Evolutionary conservation across 331 rosid genomes (phyloP).

Genomic region (Telfairia occidentalis): DNA sequence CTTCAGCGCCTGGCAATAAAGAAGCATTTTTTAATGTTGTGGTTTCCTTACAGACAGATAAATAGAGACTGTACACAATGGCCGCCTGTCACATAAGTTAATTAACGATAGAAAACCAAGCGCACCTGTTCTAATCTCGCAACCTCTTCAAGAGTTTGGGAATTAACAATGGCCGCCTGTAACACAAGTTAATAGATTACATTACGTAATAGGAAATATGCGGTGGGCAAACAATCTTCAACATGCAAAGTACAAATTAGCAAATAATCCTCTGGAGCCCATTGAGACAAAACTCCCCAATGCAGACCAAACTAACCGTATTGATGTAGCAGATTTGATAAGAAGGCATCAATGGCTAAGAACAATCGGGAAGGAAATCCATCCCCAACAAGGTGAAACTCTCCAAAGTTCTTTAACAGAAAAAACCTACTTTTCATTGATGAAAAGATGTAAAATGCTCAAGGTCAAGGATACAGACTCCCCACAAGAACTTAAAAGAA

Average conservation of each 20-base stretch:
- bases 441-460: too few relatives aligned
- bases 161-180: slow-evolving; percentile 97
- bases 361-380: too few relatives aligned
- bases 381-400: too few relatives aligned
- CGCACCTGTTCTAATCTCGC: slow-evolving; percentile 94
- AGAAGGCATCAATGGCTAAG: not conserved
- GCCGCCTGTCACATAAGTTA: too few relatives aligned
- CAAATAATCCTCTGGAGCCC: not conserved
- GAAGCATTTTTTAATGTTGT: not conserved
- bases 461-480: too few relatives aligned
- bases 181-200: not conserved
- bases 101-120: slow-evolving; percentile 14
- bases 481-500: too few relatives aligned
- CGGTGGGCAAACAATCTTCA: not conserved
- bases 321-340: not conserved
- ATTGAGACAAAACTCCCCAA: not conserved
- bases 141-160: slow-evolving; percentile 95
- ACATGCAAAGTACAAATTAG: not conserved
- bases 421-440: too few relatives aligned
- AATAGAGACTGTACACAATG: too few relatives aligned
- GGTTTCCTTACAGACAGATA: not conserved
- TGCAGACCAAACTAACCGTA: not conserved
- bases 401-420: too few relatives aligned
- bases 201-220: not conserved
- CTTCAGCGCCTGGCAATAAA: slow-evolving; percentile 59